phyloP scores from a whole-genome alignment of 257 asterid species.

The Vinca minor region DNA sequence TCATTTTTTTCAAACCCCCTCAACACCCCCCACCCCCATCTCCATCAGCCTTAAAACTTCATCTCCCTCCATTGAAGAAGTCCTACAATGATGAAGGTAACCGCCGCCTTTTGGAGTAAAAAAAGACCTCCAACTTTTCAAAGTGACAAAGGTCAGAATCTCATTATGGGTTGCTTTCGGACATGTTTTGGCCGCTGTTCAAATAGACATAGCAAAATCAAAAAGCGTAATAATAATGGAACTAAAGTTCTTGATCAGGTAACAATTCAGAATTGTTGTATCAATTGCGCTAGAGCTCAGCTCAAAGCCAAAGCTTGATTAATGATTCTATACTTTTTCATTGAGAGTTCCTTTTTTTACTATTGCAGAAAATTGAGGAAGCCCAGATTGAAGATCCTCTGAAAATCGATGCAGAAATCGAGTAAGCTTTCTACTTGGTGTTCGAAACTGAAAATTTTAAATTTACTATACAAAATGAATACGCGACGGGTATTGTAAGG shows the following conservation, averaged over 20 bases:
- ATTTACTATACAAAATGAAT: no score
- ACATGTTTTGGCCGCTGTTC: slow-evolving; percentile 14
- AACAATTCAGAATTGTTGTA: no score
- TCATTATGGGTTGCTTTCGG: slow-evolving; percentile 17
- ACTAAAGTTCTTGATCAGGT: not conserved
- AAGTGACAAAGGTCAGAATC: no score
- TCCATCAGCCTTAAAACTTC: not conserved
- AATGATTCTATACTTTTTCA: not conserved
- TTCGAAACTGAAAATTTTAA: no score
- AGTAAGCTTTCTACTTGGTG: slow-evolving; percentile 6
- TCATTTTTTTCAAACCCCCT: slow-evolving; percentile 11
- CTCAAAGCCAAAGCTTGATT: not conserved
- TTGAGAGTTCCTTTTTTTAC: not conserved
- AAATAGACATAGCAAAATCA: not conserved
- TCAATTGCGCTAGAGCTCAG: no score
- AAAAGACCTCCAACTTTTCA: not conserved
- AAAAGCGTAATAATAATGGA: not conserved
- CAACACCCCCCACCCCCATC: not conserved
- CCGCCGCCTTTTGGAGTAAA: slow-evolving; percentile 8
- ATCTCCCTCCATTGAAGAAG: not conserved
- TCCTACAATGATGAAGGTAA: not conserved
- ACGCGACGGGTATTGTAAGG: no score
- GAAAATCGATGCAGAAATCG: not conserved
- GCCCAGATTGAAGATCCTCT: slow-evolving; percentile 5
- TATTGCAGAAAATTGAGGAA: slow-evolving; percentile 10